phyloP scores from a whole-genome alignment of 2,329 filamentous ascomycete genomes.

The Lachnellula hyalina region DNA sequence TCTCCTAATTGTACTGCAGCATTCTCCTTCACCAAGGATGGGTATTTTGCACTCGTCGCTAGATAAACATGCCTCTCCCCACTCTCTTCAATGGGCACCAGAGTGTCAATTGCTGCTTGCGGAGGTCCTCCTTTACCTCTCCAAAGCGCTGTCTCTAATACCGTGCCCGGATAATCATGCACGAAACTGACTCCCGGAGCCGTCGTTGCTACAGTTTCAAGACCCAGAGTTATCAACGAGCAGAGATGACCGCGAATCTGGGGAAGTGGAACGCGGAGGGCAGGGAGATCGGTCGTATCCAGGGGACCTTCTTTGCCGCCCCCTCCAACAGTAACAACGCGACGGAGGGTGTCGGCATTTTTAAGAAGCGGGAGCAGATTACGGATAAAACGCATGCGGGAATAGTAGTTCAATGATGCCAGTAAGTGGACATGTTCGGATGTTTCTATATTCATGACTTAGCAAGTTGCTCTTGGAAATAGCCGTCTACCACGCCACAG shows the following conservation, averaged over 20 bases:
- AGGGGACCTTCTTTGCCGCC: conserved; percentile 18
- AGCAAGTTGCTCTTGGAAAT: neutral
- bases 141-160: conserved; percentile 7
- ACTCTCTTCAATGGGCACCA: conserved; percentile 17
- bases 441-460: conserved; percentile 38
- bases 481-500: neutral
- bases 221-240: conserved; percentile 15
- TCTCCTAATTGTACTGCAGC: conserved; percentile 1
- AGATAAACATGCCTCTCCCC: conserved; percentile 22
- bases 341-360: conserved; percentile 37
- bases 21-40: neutral
- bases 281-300: conserved; percentile 17
- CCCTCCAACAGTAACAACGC: conserved; percentile 40
- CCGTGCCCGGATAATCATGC: conserved; percentile 19
- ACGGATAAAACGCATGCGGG: conserved; percentile 48
- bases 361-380: conserved; percentile 51
- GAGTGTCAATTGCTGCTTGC: conserved; percentile 3
- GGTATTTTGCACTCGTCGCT: conserved; percentile 17
- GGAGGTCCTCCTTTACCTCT: neutral
- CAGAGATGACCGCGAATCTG: conserved; percentile 14
- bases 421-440: conserved; percentile 48
- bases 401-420: conserved; percentile 48
- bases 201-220: conserved; percentile 15
- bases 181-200: conserved; percentile 20
- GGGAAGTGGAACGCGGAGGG: conserved; percentile 8